Base-by-base conservation (phyloP, 495 filamentous ascomycete species). In the Hypoxylon trugodes region DNA sequence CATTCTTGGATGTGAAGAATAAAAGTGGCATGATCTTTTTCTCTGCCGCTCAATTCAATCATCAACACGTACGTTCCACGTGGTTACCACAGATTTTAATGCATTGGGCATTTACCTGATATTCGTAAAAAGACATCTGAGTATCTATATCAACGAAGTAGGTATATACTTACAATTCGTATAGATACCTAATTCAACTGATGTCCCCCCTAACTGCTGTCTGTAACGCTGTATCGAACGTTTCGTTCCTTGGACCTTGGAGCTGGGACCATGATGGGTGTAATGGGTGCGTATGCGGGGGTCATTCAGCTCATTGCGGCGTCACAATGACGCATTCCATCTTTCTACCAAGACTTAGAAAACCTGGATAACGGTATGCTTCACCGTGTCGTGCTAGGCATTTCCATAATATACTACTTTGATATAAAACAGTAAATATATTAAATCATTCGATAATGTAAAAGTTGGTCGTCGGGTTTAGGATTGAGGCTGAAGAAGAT, bases 401-500 rank as follows among this genome's bases (percentile, higher is more conserved):
- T 4, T 21, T 21, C 8, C 19, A 45, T 7, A n/a, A n/a, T n/a
- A n/a, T n/a, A n/a, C 3, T 13, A 10, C 7, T 13, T 26, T 2
- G 22, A 45, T 25, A 45, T n/a, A 35, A 35, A 35, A 12, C 10
- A 4, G 2, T 35, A 4, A 35, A 35, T 12, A 12, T 12, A 35
- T 16, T 19, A 18, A 18, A 9, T 12, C 28, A 8, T 38, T 3
- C 8, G 18, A 48, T 21, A n/a, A n/a, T n/a, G n/a, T n/a, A n/a
- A 25, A 21, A 52, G 8, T 2, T 24, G 22, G 52, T 47, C 33
- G 52, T 58, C 24, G 24, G 49, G 21, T 53, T 42, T 52, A 57
- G 51, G 21, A 58, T 61, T 61, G 64, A 67, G 64, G 64, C 64
- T 67, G 52, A 67, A 57, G 47, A 36, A 8, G 28, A 19, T 36